Evolutionary conservation across 495 filamentous ascomycete species (phyloP).

Genomic region (Talaromyces adpressus): DNA sequence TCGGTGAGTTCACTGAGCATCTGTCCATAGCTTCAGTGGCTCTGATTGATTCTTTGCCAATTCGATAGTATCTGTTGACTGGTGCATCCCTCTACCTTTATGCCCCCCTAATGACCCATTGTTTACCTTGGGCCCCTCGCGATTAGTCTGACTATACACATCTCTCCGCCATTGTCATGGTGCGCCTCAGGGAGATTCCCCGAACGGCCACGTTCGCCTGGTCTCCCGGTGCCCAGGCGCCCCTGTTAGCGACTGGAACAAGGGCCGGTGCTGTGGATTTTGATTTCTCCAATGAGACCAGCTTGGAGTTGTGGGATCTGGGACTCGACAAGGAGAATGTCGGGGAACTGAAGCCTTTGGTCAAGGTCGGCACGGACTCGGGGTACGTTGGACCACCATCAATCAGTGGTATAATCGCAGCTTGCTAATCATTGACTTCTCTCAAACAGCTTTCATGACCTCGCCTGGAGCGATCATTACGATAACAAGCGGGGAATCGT

Average conservation of each 20-base stretch:
- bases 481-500: slow-evolving; percentile 77
- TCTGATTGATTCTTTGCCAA: background rate
- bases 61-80: background rate
- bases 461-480: slow-evolving; percentile 82
- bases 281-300: slow-evolving; percentile 95
- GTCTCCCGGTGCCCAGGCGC: slow-evolving; percentile 69
- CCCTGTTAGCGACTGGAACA: slow-evolving; percentile 90
- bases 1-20: background rate
- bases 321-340: slow-evolving; percentile 65
- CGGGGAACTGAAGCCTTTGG: slow-evolving; percentile 77
- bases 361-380: slow-evolving; percentile 79
- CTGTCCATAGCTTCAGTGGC: background rate
- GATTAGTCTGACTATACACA: slow-evolving; percentile 4
- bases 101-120: slow-evolving; percentile 12
- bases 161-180: slow-evolving; percentile 57
- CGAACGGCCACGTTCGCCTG: slow-evolving; percentile 96
- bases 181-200: slow-evolving; percentile 88
- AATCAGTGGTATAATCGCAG: background rate
- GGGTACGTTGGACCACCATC: slow-evolving; percentile 48
- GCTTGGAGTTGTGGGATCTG: slow-evolving; percentile 94
- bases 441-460: slow-evolving; percentile 77
- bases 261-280: slow-evolving; percentile 90
- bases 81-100: slow-evolving; percentile 11
- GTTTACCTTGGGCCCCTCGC: slow-evolving; percentile 14
- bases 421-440: background rate